phyloP scores from a whole-genome alignment of 225 moss, liverwort and hornwort species.

The Pleurozium schreberi region DNA sequence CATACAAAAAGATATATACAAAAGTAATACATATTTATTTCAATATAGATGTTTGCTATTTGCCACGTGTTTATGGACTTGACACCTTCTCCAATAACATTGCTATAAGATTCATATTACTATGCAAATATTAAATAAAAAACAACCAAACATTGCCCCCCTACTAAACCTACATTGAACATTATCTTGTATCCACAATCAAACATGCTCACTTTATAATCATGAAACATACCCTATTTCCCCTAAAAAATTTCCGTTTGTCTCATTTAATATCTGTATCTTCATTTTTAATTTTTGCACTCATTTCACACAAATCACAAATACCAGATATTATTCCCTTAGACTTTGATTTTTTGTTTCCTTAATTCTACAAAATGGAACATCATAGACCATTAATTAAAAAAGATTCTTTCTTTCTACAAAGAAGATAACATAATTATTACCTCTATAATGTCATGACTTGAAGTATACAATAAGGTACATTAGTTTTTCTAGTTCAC shows the following conservation, averaged over 20 bases:
- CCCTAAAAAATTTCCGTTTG: fast-evolving
- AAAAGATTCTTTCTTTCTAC: fast-evolving
- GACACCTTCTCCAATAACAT: too few relatives aligned
- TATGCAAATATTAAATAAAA: neutral
- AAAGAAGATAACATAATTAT: neutral
- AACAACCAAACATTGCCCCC: neutral
- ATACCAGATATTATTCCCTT: neutral
- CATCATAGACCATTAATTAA: fast-evolving
- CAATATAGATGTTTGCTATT: neutral
- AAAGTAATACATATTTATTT: neutral
- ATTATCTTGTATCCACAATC: neutral
- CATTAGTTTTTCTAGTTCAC: too few relatives aligned
- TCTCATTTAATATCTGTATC: too few relatives aligned
- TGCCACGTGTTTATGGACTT: neutral
- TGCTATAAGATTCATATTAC: too few relatives aligned
- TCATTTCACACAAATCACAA: neutral
- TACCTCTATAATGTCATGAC: fast-evolving
- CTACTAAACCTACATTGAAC: neutral
- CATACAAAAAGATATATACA: neutral
- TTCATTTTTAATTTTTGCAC: neutral
- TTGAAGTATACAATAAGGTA: neutral
- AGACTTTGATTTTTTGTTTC: fast-evolving
- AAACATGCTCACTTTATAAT: neutral
- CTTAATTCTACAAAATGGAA: neutral
- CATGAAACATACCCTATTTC: fast-evolving